These are phyloP conservation scores for Aspergillus awamori DNA, from an alignment of 2,329 filamentous ascomycete species.

Conservation along the genomic window DNA sequence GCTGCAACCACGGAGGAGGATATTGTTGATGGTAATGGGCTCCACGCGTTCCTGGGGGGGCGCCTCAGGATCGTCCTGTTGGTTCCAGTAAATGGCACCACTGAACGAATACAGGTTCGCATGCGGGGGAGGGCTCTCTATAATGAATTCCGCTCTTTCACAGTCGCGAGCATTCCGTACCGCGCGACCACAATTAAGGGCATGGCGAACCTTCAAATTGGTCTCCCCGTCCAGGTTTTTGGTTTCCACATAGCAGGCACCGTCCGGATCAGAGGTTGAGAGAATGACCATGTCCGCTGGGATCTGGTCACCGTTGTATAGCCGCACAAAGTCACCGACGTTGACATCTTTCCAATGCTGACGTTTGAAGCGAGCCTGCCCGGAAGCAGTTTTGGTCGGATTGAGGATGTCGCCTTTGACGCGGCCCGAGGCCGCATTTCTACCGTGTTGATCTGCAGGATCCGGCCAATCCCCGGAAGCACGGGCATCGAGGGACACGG, in stretches of 20 bases:
- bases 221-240: conserved; percentile 11
- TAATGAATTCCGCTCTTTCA: conserved; percentile 5
- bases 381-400: neutral
- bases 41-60: conserved; percentile 1
- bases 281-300: conserved; percentile 9
- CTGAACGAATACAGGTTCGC: conserved; percentile 7
- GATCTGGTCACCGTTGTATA: conserved; percentile 9
- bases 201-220: conserved; percentile 9
- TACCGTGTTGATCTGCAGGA: neutral
- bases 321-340: conserved; percentile 9
- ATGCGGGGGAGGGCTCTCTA: conserved; percentile 7
- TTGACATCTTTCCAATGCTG: conserved; percentile 11
- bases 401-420: conserved; percentile 4
- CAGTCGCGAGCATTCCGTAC: conserved; percentile 7
- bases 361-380: conserved; percentile 8
- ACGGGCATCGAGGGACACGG: conserved; percentile 7
- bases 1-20: conserved; percentile 7
- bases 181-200: conserved; percentile 4
- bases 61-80: neutral
- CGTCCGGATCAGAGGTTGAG: conserved; percentile 7
- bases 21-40: conserved; percentile 9
- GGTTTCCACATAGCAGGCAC: conserved; percentile 8
- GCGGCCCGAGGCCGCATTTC: neutral
- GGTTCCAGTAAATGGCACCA: conserved; percentile 8
- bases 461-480: conserved; percentile 6